Conservation (phyloP, 2,329 filamentous ascomycete genomes). For the Blastomyces gilchristii region DNA sequence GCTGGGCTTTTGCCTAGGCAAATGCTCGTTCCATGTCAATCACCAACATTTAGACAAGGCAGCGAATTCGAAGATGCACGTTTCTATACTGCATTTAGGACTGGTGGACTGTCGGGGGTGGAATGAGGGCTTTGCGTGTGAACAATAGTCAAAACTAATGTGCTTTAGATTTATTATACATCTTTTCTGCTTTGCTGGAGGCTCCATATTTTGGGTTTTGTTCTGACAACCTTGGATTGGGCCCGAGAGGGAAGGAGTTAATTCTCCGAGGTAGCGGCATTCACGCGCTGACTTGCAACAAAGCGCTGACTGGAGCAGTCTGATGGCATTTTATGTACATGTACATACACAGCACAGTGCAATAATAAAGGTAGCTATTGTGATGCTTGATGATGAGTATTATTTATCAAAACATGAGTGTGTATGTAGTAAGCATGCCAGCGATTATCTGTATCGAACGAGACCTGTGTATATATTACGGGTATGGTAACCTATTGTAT, state of each 20-base stretch:
- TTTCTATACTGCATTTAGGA: neutral
- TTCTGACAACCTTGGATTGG: neutral
- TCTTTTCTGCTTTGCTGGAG: neutral
- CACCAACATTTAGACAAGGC: neutral
- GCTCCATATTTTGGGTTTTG: neutral
- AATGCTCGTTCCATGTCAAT: neutral
- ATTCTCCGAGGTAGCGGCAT: no score
- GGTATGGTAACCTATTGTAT: neutral
- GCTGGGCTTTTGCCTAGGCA: neutral
- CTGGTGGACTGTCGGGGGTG: neutral
- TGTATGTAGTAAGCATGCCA: no score
- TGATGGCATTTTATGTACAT: no score
- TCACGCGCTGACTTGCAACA: no score
- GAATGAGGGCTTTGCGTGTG: neutral
- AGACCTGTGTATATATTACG: neutral
- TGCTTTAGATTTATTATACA: neutral
- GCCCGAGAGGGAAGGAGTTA: no score
- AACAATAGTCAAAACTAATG: neutral
- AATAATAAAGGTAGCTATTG: no score
- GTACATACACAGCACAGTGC: no score
- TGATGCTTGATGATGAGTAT: no score
- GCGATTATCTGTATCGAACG: no score
- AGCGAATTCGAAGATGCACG: slow-evolving; percentile 2
- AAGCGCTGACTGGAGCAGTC: no score
- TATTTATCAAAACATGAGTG: no score